Evolutionary conservation across 2,329 filamentous ascomycete species (phyloP).

Genomic region (Xylariaceae sp.): DNA sequence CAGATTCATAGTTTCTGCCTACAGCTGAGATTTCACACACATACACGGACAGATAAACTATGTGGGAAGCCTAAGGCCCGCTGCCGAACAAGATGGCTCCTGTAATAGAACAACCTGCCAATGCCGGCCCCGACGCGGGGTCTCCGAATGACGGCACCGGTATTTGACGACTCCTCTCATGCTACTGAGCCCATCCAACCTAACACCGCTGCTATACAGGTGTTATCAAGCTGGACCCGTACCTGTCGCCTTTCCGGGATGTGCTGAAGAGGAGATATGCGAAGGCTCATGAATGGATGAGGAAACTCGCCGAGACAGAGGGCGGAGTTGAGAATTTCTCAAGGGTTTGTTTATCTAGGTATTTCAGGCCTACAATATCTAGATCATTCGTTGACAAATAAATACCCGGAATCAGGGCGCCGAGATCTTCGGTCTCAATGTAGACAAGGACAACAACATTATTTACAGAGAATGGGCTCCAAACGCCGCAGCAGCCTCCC

Average conservation of each 20-base stretch:
- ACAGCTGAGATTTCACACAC: neutral
- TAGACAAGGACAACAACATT: slow-evolving; percentile 77
- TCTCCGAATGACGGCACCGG: slow-evolving; percentile 69
- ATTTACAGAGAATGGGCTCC: slow-evolving; percentile 95
- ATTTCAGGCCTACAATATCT: neutral
- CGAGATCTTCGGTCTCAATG: slow-evolving; percentile 81
- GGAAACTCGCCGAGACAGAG: slow-evolving; percentile 74
- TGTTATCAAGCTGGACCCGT: slow-evolving; percentile 82
- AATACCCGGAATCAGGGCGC: slow-evolving; percentile 57
- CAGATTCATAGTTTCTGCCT: neutral
- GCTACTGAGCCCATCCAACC: slow-evolving; percentile 7
- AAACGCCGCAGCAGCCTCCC: slow-evolving; percentile 75
- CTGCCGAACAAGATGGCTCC: slow-evolving; percentile 32
- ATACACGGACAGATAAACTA: neutral
- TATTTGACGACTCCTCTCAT: slow-evolving; percentile 33
- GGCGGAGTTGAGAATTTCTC: slow-evolving; percentile 91
- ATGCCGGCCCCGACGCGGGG: slow-evolving; percentile 36
- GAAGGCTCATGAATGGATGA: slow-evolving; percentile 82
- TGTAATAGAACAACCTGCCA: slow-evolving; percentile 41
- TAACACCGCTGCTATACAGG: slow-evolving; percentile 48
- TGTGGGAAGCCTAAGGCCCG: neutral
- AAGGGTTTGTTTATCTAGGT: slow-evolving; percentile 49
- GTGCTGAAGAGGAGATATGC: slow-evolving; percentile 70
- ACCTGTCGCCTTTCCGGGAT: slow-evolving; percentile 79
- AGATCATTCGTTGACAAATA: slow-evolving; percentile 7